Base-by-base conservation (phyloP, 345 rosid genomes). In the Eucalyptus curtisii region DNA sequence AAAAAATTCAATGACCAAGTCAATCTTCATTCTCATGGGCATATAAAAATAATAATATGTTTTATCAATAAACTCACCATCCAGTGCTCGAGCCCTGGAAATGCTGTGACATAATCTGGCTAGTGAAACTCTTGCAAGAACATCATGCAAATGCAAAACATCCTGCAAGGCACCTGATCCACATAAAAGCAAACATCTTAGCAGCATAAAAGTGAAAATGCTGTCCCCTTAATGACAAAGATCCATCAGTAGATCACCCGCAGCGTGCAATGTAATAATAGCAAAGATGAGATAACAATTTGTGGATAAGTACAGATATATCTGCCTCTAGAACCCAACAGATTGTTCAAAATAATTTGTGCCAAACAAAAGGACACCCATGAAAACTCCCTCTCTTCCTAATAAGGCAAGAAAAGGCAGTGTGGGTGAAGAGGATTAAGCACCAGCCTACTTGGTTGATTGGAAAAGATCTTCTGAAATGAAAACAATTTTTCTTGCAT, bases 61-160 rank as follows among this genome's bases (percentile, higher is more conserved):
- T 88, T 80, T 42, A 53, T 61, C 66, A 82, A 92, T 66, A 87
- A 30, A 86, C 89, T 92, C 93, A 97, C 99, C 99, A 95, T 98
- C 99, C 86, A 98, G 94, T 4, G 98, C 95, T 64, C 99, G 98
- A 88, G 99, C 98, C 93, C 96, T 96, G 61, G 99, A 91, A 92
- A 98, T 93, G 80, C 95, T 88, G 91, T 98, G 97, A 90, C 99
- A 98, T 91, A 98, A 91, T 94, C 95, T 97, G 92, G 99, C 99
- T 91, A 98, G 92, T 89, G 99, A 90, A 87, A 98, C 99, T 94
- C 99, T 95, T 79, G 99, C 99, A 89, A 98, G 99, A 87, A 98
- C 99, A 92, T 98, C 99, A 91, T 97, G 98, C 93, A 98, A 93
- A 94, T 98, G 99, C 88, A 98, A 99, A 90, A 98, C 97, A 95